Evolutionary conservation across 805 yeast species (phyloP).

Genomic region (Danielia reshetovae): DNA sequence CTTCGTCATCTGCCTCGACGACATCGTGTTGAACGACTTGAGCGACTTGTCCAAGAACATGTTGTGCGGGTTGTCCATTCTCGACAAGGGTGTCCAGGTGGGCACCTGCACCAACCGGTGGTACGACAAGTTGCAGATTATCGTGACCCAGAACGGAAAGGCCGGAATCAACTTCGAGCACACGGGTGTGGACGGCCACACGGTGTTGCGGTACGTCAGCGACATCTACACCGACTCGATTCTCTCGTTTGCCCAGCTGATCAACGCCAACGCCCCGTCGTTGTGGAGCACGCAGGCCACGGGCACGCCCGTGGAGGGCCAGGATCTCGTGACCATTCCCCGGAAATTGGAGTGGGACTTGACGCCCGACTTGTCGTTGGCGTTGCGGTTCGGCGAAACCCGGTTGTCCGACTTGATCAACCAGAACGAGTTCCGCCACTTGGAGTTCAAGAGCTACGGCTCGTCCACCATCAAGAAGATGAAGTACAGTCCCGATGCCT

Average conservation of each 20-base stretch:
- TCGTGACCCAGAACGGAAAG: constrained; percentile 81
- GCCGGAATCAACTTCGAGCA: constrained; percentile 94
- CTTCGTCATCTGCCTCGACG: constrained; percentile 80
- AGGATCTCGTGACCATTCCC: constrained; percentile 57
- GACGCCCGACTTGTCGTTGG: constrained; percentile 68
- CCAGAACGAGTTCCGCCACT: constrained; percentile 80
- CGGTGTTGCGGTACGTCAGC: constrained; percentile 80
- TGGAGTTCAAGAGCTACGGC: constrained; percentile 73
- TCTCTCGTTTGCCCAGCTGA: constrained; percentile 76
- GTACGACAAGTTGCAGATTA: constrained; percentile 90
- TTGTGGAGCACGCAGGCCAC: constrained; percentile 47
- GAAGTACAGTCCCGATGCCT: constrained; percentile 92
- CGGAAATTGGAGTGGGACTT: constrained; percentile 86
- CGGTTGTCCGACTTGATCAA: constrained; percentile 80
- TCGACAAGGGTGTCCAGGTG: constrained; percentile 82
- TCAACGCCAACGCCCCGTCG: constrained; percentile 71
- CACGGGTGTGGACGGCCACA: constrained; percentile 95
- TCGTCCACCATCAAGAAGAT: constrained; percentile 73
- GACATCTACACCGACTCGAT: constrained; percentile 92
- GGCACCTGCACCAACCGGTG: constrained; percentile 94
- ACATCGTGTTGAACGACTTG: constrained; percentile 59
- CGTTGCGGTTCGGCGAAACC: constrained; percentile 88
- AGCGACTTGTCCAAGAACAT: constrained; percentile 74
- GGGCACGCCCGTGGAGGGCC: constrained; percentile 27
- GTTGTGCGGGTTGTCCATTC: constrained; percentile 78